Percentiles rank a stretch among this genome's conserved stretches.
These are phyloP conservation scores for Sphagnum magellanicum DNA, from an alignment of 228 moss, liverwort and hornwort species.

Conservation along the genomic window DNA sequence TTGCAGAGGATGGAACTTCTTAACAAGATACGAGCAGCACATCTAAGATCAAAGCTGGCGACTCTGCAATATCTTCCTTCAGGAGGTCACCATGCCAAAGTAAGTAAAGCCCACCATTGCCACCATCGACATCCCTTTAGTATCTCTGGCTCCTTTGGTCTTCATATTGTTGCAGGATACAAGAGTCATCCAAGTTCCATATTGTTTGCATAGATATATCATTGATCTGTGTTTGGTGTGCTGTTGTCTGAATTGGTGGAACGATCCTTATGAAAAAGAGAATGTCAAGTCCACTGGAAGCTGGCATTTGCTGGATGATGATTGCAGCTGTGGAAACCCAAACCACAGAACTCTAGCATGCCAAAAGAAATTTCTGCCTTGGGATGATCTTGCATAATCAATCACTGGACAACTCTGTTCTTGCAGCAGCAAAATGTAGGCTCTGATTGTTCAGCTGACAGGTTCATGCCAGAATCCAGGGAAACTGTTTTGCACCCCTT, in stretches of 20 bases:
- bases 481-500: constrained; percentile 10
- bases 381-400: neutral
- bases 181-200: neutral
- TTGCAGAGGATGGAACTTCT: constrained; percentile 5
- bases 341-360: too few species aligned
- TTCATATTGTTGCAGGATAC: neutral
- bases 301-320: too few species aligned
- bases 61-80: constrained; percentile 13
- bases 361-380: neutral
- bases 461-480: constrained; percentile 17
- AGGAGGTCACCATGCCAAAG: constrained; percentile 17
- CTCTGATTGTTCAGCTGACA: constrained; percentile 8
- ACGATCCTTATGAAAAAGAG: too few species aligned
- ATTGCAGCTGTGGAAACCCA: too few species aligned
- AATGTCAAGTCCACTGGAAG: too few species aligned
- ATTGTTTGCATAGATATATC: neutral
- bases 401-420: neutral
- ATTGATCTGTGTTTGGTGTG: neutral
- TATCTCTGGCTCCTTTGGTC: neutral
- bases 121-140: neutral
- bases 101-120: neutral
- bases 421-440: constrained; percentile 10
- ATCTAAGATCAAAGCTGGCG: constrained; percentile 24
- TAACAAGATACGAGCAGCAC: constrained; percentile 4
- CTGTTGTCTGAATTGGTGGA: too few species aligned